Conservation (phyloP, 2,329 filamentous ascomycete species). For the Colletotrichum sp. region DNA sequence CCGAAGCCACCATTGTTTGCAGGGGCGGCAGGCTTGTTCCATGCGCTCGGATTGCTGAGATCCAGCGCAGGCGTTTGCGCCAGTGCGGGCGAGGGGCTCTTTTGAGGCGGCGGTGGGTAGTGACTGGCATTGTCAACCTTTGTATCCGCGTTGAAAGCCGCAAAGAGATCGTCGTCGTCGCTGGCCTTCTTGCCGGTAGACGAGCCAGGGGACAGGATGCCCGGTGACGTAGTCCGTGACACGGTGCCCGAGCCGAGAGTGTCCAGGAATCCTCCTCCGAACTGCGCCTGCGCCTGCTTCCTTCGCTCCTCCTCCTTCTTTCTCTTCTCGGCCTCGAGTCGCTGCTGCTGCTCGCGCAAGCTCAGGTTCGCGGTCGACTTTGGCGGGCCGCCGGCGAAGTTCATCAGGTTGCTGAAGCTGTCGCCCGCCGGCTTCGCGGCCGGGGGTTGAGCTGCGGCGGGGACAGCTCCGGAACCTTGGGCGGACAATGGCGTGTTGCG, state of each 20-base stretch:
- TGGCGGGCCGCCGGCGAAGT: constrained; percentile 57
- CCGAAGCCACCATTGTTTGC: constrained; percentile 42
- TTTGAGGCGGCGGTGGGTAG: constrained; percentile 61
- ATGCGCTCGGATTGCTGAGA: constrained; percentile 59
- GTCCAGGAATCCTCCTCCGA: constrained; percentile 81
- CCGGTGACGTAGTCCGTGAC: constrained; percentile 52
- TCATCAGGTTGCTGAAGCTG: constrained; percentile 80
- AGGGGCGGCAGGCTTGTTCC: constrained; percentile 43
- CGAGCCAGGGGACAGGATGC: constrained; percentile 29
- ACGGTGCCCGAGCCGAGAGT: constrained; percentile 63
- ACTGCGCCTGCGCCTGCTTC: constrained; percentile 76
- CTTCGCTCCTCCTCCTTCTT: constrained; percentile 77
- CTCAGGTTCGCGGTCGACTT: constrained; percentile 74
- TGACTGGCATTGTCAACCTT: constrained; percentile 71
- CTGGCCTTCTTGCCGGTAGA: constrained; percentile 35
- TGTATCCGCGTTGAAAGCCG: constrained; percentile 70
- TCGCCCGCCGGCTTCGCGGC: constrained; percentile 63
- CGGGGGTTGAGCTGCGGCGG: constrained; percentile 43
- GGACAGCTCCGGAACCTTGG: constrained; percentile 49
- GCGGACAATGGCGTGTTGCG: constrained; percentile 61
- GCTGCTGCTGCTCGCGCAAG: constrained; percentile 78
- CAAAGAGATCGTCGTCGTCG: constrained; percentile 70
- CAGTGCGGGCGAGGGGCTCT: constrained; percentile 48
- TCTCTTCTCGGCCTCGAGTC: constrained; percentile 67
- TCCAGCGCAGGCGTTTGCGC: constrained; percentile 49